Percentiles rank a stretch among this genome's conserved stretches.
phyloP scores from a whole-genome alignment of 1,284 basidiomycete species.

The Bjerkandera adusta region DNA sequence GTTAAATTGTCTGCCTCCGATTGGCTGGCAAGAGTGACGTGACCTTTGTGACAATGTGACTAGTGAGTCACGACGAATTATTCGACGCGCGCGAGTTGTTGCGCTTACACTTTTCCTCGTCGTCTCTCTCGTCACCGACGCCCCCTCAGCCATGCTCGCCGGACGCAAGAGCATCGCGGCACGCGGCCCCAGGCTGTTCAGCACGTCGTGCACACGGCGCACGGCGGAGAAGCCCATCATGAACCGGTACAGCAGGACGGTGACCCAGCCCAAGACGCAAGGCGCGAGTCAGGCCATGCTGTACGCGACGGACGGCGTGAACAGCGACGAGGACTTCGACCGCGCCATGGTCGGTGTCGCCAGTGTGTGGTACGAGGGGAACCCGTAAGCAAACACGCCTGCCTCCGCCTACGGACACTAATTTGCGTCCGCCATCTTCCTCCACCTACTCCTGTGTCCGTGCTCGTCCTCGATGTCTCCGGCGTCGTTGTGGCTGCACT shows the following conservation, averaged over 20 bases:
- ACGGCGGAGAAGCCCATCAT: conserved; percentile 55
- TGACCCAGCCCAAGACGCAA: conserved; percentile 90
- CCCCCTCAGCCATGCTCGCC: conserved; percentile 19
- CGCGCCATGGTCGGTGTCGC: conserved; percentile 96
- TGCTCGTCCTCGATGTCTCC: no score
- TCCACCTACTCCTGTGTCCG: no score
- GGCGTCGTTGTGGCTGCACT: no score
- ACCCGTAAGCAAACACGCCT: conserved; percentile 34
- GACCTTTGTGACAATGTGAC: neutral
- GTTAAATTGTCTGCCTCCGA: neutral
- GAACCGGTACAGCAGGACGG: conserved; percentile 81
- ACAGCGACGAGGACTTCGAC: conserved; percentile 76
- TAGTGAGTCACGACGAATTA: neutral
- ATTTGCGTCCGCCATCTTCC: conserved; percentile 8
- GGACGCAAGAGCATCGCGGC: conserved; percentile 21
- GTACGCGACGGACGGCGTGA: conserved; percentile 91
- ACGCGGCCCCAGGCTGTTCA: conserved; percentile 36
- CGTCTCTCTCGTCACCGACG: conserved; percentile 22
- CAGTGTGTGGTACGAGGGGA: conserved; percentile 79
- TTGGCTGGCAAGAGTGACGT: conserved; percentile 5
- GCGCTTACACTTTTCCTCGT: neutral
- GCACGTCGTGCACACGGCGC: conserved; percentile 38
- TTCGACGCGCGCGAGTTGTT: neutral
- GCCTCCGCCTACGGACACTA: conserved; percentile 11
- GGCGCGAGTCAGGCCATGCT: conserved; percentile 97